These are phyloP conservation scores for Porcisia deanei DNA, from an alignment of 208 protist genomes.

Conservation along the genomic window DNA sequence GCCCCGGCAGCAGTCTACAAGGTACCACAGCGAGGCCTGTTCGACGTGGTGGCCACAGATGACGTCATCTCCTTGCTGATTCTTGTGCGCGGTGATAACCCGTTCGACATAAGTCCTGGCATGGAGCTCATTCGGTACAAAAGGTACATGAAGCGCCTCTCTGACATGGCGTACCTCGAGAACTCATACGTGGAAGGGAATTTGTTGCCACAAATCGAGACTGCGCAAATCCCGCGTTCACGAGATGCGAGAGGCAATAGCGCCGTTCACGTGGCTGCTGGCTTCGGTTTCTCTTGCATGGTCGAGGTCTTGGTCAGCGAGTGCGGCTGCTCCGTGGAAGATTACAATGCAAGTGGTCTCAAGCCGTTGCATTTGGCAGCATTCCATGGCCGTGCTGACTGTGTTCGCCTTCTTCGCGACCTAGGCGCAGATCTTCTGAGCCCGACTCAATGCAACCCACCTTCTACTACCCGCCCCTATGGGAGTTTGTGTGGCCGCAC, in stretches of 20 bases:
- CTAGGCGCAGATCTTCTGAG: conserved; percentile 29
- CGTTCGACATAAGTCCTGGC: conserved; percentile 64
- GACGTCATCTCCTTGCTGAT: conserved; percentile 53
- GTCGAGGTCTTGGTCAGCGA: conserved; percentile 36
- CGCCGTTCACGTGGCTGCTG: conserved; percentile 49
- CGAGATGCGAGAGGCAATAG: conserved; percentile 46
- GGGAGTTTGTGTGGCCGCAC: conserved; percentile 25
- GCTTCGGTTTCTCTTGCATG: conserved; percentile 31
- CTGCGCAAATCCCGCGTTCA: conserved; percentile 20
- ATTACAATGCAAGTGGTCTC: conserved; percentile 39
- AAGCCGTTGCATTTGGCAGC: conserved; percentile 55
- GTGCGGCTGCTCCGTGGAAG: conserved; percentile 39
- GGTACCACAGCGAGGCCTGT: conserved; percentile 31
- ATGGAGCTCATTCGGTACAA: conserved; percentile 49
- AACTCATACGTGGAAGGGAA: conserved; percentile 41
- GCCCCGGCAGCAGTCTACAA: conserved; percentile 16
- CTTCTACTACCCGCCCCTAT: background rate
- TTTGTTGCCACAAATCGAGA: conserved; percentile 32
- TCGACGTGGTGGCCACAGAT: conserved; percentile 55
- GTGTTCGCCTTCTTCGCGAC: conserved; percentile 31
- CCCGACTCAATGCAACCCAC: conserved; percentile 12
- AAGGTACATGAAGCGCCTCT: background rate
- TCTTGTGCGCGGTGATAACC: conserved; percentile 51
- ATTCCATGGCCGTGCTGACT: conserved; percentile 38
- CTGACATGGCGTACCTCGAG: conserved; percentile 23